These are phyloP conservation scores for Fusarium solani-melongenae DNA, from an alignment of 2,329 filamentous ascomycete species.

Conservation along the genomic window DNA sequence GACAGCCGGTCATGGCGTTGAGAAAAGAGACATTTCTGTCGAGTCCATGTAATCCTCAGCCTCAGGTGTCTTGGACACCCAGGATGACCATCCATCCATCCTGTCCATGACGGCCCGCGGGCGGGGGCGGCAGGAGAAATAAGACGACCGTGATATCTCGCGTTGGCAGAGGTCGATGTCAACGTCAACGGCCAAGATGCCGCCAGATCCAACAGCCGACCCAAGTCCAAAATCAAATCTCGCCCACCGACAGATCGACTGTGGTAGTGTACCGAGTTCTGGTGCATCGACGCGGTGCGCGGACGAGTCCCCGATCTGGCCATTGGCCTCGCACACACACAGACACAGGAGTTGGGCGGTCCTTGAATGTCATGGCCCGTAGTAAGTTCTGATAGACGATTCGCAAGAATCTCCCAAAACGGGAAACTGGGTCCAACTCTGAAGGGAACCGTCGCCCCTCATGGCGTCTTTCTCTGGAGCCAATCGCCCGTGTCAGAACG, in stretches of 20 bases:
- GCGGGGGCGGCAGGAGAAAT: constrained; percentile 22
- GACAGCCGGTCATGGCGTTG: not conserved
- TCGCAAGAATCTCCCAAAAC: constrained; percentile 49
- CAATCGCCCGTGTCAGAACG: constrained; percentile 36
- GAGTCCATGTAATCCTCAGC: not conserved
- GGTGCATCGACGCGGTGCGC: constrained; percentile 12
- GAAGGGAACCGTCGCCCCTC: constrained; percentile 34
- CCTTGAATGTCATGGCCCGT: constrained; percentile 12
- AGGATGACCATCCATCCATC: not conserved
- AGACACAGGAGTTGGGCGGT: not conserved
- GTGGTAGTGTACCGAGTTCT: not conserved
- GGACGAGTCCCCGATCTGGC: constrained; percentile 8
- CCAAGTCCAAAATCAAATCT: not conserved
- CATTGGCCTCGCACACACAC: not conserved
- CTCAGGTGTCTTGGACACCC: not conserved
- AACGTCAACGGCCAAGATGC: not conserved
- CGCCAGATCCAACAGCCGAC: not conserved
- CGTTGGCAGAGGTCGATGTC: not conserved
- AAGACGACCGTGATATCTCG: constrained; percentile 21
- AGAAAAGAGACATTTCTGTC: not conserved
- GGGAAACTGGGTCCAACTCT: constrained; percentile 38
- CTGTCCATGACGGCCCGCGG: not conserved
- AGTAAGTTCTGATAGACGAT: constrained; percentile 24
- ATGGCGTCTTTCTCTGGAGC: constrained; percentile 32
- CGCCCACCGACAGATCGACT: not conserved